phyloP scores from a whole-genome alignment of 2,329 filamentous ascomycete genomes.

The Colletotrichum sp. region DNA sequence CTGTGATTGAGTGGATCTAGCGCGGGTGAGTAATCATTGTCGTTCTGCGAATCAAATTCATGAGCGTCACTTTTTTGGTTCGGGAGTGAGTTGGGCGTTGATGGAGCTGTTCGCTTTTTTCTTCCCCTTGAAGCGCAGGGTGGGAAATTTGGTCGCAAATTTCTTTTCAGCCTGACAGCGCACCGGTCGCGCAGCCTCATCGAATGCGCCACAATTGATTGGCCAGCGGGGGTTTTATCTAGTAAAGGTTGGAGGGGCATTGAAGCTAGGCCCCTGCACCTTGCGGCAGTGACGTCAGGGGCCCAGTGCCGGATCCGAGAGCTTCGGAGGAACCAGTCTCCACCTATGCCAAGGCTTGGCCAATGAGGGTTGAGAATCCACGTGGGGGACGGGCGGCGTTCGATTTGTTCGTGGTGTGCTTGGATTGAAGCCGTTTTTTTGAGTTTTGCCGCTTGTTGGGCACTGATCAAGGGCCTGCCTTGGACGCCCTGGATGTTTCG shows the following conservation, averaged over 20 bases:
- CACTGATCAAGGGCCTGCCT: not conserved
- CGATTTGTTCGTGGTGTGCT: not conserved
- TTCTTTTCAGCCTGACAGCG: conserved; percentile 9
- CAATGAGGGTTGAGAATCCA: not conserved
- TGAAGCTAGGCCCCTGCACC: not conserved
- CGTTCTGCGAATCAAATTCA: not conserved
- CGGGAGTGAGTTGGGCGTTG: not conserved
- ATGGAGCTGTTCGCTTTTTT: not conserved
- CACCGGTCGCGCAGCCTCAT: conserved; percentile 3
- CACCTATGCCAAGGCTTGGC: conserved; percentile 4
- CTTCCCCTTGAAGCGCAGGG: not conserved
- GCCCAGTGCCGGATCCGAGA: not conserved
- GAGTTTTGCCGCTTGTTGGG: not conserved
- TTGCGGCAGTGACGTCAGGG: conserved; percentile 1
- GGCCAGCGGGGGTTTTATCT: not conserved
- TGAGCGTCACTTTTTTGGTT: not conserved
- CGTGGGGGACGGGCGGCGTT: not conserved
- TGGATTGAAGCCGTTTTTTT: not conserved
- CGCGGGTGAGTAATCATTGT: not conserved
- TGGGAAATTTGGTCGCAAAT: not conserved
- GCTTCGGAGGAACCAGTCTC: not conserved
- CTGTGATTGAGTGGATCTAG: not conserved
- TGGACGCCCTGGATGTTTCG: not conserved
- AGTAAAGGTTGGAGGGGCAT: not conserved
- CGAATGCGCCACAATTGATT: not conserved